These are phyloP conservation scores for Russula olivacea DNA, from an alignment of 768 basidiomycete species.

Conservation along the genomic window DNA sequence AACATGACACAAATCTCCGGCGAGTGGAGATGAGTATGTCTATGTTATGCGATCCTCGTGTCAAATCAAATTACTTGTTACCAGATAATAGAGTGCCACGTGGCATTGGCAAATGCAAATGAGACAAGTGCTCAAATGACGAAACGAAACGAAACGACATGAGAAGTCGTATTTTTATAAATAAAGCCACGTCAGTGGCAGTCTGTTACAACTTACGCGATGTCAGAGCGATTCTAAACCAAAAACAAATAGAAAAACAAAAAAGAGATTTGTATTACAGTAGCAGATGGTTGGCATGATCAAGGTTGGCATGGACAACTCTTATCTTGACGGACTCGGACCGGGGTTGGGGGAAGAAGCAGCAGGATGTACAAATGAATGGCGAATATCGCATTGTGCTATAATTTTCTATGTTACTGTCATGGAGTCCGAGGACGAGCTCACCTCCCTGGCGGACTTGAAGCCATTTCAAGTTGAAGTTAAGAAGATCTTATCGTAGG, in stretches of 20 bases:
- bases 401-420: background rate
- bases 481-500: background rate
- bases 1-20: too few species aligned
- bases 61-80: background rate
- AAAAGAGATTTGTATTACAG: too few species aligned
- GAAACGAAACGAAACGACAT: background rate
- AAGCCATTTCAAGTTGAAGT: background rate
- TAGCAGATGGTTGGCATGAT: too few species aligned
- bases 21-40: background rate
- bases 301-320: background rate
- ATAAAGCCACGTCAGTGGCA: background rate
- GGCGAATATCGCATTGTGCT: background rate
- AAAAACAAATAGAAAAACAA: background rate
- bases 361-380: background rate
- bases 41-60: background rate
- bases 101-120: background rate
- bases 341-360: too few species aligned
- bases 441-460: background rate
- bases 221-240: background rate
- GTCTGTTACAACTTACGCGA: background rate
- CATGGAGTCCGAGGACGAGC: background rate
- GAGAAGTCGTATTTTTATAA: too few species aligned
- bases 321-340: background rate
- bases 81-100: background rate
- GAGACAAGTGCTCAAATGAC: background rate